Percentiles rank a stretch among this genome's conserved stretches.
Conservation (phyloP, 2,329 filamentous ascomycete species). For the Curvularia sp. region DNA sequence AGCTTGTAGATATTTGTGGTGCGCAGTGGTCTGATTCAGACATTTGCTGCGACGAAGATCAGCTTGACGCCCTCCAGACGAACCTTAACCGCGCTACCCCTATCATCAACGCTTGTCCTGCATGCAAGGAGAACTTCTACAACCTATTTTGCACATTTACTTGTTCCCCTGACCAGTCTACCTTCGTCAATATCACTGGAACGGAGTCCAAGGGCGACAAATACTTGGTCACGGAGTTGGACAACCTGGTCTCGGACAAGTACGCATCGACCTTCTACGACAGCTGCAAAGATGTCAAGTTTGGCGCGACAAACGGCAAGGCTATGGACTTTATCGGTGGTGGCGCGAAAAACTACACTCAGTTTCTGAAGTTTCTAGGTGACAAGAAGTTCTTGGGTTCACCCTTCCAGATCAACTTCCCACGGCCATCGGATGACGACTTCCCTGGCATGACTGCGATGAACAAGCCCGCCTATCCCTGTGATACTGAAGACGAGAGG, state of each 20-base stretch:
- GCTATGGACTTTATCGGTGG: constrained; percentile 97
- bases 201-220: constrained; percentile 69
- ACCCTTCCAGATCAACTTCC: constrained; percentile 98
- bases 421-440: constrained; percentile 62
- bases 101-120: constrained; percentile 91
- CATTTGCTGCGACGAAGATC: constrained; percentile 83
- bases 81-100: constrained; percentile 87
- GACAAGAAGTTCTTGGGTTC: constrained; percentile 91
- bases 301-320: constrained; percentile 89
- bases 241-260: constrained; percentile 83
- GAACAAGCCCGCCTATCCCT: constrained; percentile 78
- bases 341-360: constrained; percentile 86
- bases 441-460: constrained; percentile 75
- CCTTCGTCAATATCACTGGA: constrained; percentile 91
- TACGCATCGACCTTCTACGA: constrained; percentile 91
- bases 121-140: constrained; percentile 98
- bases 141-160: constrained; percentile 98
- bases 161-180: constrained; percentile 93
- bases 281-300: constrained; percentile 99
- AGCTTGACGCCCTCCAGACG: constrained; percentile 80
- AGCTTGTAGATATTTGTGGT: constrained; percentile 86
- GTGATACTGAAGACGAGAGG: constrained; percentile 84
- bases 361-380: constrained; percentile 89
- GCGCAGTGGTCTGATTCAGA: constrained; percentile 82
- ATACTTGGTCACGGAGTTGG: constrained; percentile 81